Evolutionary conservation across 129 eudicot species (phyloP), one percentile per base, ranked within the genome.

Genomic region (Ambrosia artemisiifolia): DNA sequence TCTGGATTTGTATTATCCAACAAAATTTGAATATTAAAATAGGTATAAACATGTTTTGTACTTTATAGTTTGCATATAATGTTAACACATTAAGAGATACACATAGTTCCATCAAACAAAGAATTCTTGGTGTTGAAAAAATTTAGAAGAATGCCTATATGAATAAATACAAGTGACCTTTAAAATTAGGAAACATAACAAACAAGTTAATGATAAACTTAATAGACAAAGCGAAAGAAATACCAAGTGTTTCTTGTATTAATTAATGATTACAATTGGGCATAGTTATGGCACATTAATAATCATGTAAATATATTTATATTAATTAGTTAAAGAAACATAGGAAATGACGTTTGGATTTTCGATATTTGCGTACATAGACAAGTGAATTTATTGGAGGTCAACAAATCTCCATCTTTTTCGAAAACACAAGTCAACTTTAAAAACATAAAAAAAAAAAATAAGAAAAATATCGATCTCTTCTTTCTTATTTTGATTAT

Each of bases 381-480:
- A 38, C 43, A 50, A 78, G 17, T 49, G 49, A 75, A 75, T 57
- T 80, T 63, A 75, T 69, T 69, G 40, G 69, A 75, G 56, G 84
- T 71, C 71, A 80, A 75, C 73, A 80, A 57, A 75, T 70, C 77
- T 69, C 36, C 68, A 65, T 75, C 72, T 71, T 70, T 35, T 75
- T 80, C 62, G 80, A 69, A 69, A 75, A 75, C 76, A 65, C 20
- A 80, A 80, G 80, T 80, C 84, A 75, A 80, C 80, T 76, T 51
- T 47, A 46, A 74, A 78, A 61, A 49, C 24, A 53, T 61, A 44
- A 68, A 24, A 0, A 24, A 24, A 24, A 67, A 65, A 7, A 33
- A 74, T 42, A 38, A 55, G 13, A 63, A 48, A 18, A 49, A 34
- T 34, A 34, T 63, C 8, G 64, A 30, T 59, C 55, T 50, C 2